A percentile compares a stretch with the other conserved stretches of the same genome.
Conservation (phyloP, 1,139 yeast species). For the Candida glucosophila region DNA sequence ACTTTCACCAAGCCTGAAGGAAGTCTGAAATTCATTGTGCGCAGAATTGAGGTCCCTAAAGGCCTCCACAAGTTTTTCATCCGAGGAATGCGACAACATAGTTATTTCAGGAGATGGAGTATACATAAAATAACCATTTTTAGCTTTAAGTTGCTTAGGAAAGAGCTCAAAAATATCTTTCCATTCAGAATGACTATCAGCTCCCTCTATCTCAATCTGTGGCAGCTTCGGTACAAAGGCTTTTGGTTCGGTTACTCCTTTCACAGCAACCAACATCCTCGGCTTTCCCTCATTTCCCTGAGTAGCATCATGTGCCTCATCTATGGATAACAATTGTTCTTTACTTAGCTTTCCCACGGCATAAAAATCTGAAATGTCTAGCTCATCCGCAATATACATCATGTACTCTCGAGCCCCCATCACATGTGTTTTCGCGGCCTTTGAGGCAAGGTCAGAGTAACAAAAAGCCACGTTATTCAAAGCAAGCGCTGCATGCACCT, state of each 20-base stretch:
- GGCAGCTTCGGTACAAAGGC: not conserved
- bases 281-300: not conserved
- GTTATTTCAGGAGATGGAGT: not conserved
- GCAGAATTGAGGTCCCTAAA: no score
- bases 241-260: constrained; percentile 1
- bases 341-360: not conserved
- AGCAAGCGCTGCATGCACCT: no score
- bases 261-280: not conserved
- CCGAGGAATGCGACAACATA: not conserved
- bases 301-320: no score
- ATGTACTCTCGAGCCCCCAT: not conserved
- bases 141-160: not conserved
- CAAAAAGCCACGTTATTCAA: no score
- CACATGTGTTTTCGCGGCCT: no score
- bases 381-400: not conserved
- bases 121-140: not conserved
- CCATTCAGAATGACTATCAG: no score
- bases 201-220: not conserved
- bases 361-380: not conserved
- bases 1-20: not conserved
- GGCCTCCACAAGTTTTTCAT: no score
- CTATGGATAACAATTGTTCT: no score
- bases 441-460: no score
- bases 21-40: not conserved
- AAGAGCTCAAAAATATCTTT: not conserved